Evolutionary conservation across 2,329 filamentous ascomycete species (phyloP).

Genomic region (Sarocladium brachiariae): DNA sequence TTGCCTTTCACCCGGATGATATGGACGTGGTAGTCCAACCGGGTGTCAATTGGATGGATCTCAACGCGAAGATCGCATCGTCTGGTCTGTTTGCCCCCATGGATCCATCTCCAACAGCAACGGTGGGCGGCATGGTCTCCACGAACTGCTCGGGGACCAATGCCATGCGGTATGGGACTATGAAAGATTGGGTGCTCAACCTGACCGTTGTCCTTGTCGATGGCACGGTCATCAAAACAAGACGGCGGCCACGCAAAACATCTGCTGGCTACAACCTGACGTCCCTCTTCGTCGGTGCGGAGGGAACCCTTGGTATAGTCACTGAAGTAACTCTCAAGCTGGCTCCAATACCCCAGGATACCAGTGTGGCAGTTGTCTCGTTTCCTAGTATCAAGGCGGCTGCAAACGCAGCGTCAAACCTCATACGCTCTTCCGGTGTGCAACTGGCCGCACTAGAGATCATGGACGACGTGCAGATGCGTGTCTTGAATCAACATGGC

Average conservation of each 20-base stretch:
- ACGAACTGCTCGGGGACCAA: slow-evolving; percentile 61
- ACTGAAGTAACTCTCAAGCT: slow-evolving; percentile 66
- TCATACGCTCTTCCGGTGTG: slow-evolving; percentile 60
- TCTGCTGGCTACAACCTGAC: slow-evolving; percentile 68
- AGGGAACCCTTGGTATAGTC: slow-evolving; percentile 64
- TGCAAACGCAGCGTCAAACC: slow-evolving; percentile 54
- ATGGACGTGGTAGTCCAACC: slow-evolving; percentile 69
- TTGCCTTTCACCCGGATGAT: slow-evolving; percentile 58
- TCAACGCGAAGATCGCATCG: slow-evolving; percentile 58
- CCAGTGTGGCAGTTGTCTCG: slow-evolving; percentile 57
- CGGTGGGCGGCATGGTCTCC: slow-evolving; percentile 55
- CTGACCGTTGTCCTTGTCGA: slow-evolving; percentile 65
- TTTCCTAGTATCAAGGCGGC: slow-evolving; percentile 55
- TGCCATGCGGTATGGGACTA: slow-evolving; percentile 61
- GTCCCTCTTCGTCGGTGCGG: slow-evolving; percentile 60
- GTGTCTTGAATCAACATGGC: slow-evolving; percentile 56
- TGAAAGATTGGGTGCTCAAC: slow-evolving; percentile 71
- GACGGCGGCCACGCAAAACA: slow-evolving; percentile 59
- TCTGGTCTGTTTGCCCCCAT: slow-evolving; percentile 62
- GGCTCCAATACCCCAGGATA: slow-evolving; percentile 55
- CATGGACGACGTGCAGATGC: slow-evolving; percentile 60
- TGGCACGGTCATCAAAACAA: slow-evolving; percentile 59
- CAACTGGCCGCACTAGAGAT: slow-evolving; percentile 60
- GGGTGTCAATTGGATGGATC: slow-evolving; percentile 58
- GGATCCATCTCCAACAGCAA: slow-evolving; percentile 58